Conservation (phyloP, 768 basidiomycete genomes). For the Termitomyces sp. region DNA sequence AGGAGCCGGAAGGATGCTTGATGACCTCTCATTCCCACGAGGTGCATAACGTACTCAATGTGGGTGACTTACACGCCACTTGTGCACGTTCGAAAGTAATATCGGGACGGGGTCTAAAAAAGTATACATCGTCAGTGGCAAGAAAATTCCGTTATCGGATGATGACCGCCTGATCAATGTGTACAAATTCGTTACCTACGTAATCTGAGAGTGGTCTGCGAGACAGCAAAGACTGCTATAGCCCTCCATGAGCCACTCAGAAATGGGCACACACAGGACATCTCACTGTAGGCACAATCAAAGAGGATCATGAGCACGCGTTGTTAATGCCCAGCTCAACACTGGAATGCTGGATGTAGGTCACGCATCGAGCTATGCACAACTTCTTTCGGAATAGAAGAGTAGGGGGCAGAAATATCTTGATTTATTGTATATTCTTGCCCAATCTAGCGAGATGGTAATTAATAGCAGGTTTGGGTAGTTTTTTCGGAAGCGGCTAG, state of each 20-base stretch:
- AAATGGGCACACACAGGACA: background rate
- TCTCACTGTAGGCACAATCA: background rate
- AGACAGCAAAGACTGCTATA: background rate
- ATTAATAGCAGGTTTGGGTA: conserved; percentile 76
- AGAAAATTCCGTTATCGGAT: background rate
- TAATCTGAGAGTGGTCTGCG: background rate
- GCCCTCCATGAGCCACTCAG: background rate
- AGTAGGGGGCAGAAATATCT: background rate
- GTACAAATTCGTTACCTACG: background rate
- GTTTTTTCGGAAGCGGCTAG: conserved; percentile 65
- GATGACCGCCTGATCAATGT: background rate
- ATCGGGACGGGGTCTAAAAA: background rate
- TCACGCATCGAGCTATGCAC: background rate
- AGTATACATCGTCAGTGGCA: background rate
- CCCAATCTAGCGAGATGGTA: conserved; percentile 82
- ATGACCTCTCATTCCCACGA: background rate
- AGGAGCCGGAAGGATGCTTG: background rate
- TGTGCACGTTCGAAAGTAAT: background rate
- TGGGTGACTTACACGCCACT: background rate
- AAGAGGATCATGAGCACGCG: background rate
- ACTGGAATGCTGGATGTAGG: too few relatives aligned
- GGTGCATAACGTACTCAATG: background rate
- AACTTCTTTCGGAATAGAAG: background rate
- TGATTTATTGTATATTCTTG: conserved; percentile 62
- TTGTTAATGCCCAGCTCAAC: background rate